Evolutionary conservation across 2,329 filamentous ascomycete species (phyloP).

Genomic region (Anisogramma anomala): DNA sequence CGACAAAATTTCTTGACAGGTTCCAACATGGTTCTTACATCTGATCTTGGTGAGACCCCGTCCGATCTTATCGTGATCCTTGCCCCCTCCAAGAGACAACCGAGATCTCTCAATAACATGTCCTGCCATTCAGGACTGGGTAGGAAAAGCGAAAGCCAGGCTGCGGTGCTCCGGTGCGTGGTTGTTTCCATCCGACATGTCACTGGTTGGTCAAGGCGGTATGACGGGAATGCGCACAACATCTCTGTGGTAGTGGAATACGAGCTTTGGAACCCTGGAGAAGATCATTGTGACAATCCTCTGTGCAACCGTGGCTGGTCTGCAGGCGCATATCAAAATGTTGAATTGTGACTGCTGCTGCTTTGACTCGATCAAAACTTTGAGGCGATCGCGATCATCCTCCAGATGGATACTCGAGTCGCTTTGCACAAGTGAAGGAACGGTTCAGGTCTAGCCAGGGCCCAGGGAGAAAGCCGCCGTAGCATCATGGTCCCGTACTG

Average conservation of each 20-base stretch:
- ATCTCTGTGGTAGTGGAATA: slow-evolving; percentile 13
- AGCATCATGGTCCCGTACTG: background rate
- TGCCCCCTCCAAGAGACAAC: too few species aligned
- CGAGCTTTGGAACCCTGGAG: slow-evolving; percentile 13
- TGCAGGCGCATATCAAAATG: background rate
- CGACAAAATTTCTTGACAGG: too few species aligned
- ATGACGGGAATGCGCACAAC: slow-evolving; percentile 11
- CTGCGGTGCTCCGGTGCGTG: too few species aligned
- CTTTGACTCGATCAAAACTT: background rate
- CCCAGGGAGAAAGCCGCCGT: background rate
- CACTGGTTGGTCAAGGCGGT: slow-evolving; percentile 6
- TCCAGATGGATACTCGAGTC: too few species aligned
- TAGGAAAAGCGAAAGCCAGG: too few species aligned
- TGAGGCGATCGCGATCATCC: too few species aligned
- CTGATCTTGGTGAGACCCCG: slow-evolving; percentile 1
- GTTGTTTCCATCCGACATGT: background rate
- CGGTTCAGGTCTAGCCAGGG: too few species aligned
- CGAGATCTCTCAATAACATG: too few species aligned
- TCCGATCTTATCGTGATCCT: slow-evolving; percentile 11
- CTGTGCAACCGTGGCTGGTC: slow-evolving; percentile 6
- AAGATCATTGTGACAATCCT: slow-evolving; percentile 9
- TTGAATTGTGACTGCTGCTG: background rate
- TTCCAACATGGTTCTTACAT: background rate
- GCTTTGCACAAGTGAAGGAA: too few species aligned
- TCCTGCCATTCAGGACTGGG: too few species aligned